These are phyloP conservation scores for Eutypa lata DNA, from an alignment of 2,329 filamentous ascomycete genomes.

Conservation along the genomic window DNA sequence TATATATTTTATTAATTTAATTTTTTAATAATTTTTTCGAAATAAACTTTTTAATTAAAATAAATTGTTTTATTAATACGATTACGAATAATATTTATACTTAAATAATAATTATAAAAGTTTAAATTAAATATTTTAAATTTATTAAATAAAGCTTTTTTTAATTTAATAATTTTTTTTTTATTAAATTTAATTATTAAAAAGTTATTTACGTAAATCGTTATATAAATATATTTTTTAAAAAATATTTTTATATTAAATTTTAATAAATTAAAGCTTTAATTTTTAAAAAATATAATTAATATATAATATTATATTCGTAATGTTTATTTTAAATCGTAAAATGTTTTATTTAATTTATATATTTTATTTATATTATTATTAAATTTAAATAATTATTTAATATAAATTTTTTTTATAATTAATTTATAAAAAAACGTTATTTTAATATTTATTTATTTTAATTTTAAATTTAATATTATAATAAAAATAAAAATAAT, in stretches of 20 bases:
- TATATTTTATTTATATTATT: conserved; percentile 1
- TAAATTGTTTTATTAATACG: conserved; percentile 5
- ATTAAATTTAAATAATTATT: too few relatives aligned
- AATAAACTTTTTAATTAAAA: conserved; percentile 6
- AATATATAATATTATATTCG: conserved; percentile 4
- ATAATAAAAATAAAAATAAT: conserved; percentile 1
- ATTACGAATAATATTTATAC: conserved; percentile 1
- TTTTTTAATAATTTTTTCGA: neutral
- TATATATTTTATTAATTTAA: conserved; percentile 5
- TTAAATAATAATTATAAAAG: conserved; percentile 7
- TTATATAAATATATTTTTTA: conserved; percentile 6
- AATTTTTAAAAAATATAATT: neutral
- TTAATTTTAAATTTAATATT: conserved; percentile 5
- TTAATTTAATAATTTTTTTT: conserved; percentile 6
- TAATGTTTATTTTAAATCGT: too few relatives aligned
- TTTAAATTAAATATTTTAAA: conserved; percentile 10
- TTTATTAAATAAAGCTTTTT: conserved; percentile 3
- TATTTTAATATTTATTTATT: conserved; percentile 7
- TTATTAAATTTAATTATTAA: conserved; percentile 4
- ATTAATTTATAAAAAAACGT: neutral
- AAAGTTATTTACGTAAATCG: conserved; percentile 7
- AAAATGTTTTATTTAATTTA: neutral
- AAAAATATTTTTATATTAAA: conserved; percentile 6
- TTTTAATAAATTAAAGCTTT: conserved; percentile 2
- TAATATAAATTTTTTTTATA: too few relatives aligned